Conservation (phyloP, 2,329 filamentous ascomycete genomes). For the Xylariales sp. region DNA sequence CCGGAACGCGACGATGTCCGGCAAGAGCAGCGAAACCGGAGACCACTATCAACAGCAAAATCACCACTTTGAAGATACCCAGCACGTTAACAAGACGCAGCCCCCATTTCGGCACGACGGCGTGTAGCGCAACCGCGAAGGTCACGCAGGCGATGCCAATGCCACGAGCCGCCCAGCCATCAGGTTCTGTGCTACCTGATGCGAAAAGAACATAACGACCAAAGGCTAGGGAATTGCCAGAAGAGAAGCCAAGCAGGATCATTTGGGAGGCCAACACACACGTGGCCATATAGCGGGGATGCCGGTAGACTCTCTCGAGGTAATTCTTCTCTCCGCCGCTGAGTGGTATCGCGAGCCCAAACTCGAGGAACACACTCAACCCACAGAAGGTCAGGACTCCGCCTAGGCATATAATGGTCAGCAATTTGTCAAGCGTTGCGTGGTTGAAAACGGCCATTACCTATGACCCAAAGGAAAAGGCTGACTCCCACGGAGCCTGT, state of each 20-base stretch:
- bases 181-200: conserved; percentile 37
- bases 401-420: conserved; percentile 20
- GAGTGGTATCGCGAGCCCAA: conserved; percentile 56
- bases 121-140: conserved; percentile 50
- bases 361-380: conserved; percentile 59
- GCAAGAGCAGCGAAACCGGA: conserved; percentile 54
- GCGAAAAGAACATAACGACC: conserved; percentile 55
- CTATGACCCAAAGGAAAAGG: conserved; percentile 30
- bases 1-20: conserved; percentile 40
- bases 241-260: conserved; percentile 57
- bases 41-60: conserved; percentile 57
- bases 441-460: neutral
- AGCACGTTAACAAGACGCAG: conserved; percentile 55
- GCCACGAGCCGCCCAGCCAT: conserved; percentile 53
- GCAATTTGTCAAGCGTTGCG: too few species aligned
- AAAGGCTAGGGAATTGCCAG: conserved; percentile 54
- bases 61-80: conserved; percentile 55
- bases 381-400: conserved; percentile 54
- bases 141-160: conserved; percentile 51
- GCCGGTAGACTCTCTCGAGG: conserved; percentile 57
- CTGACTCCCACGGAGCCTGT: conserved; percentile 47
- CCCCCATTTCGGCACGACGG: conserved; percentile 51
- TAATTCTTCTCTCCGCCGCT: conserved; percentile 65
- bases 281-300: conserved; percentile 54
- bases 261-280: conserved; percentile 57